phyloP scores from a whole-genome alignment of 225 moss, liverwort and hornwort species.

The Straminergon stramineum region DNA sequence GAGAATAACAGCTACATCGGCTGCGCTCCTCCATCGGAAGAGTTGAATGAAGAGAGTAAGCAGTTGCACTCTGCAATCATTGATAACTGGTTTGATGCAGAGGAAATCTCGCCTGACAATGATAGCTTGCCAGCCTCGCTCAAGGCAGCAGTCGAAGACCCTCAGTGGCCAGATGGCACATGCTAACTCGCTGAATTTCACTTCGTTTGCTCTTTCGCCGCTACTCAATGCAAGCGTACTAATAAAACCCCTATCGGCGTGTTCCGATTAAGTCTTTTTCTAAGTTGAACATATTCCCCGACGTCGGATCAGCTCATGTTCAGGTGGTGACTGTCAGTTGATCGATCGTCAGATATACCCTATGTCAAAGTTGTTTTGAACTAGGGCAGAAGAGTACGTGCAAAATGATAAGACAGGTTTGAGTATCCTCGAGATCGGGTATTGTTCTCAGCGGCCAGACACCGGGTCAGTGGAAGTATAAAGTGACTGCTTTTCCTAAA shows the following conservation, averaged over 20 bases:
- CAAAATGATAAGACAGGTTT: slow-evolving; percentile 13
- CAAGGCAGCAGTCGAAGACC: slow-evolving; percentile 37
- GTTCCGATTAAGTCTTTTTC: not conserved
- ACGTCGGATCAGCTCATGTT: not conserved
- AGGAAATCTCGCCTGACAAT: slow-evolving; percentile 10
- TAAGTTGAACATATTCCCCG: slow-evolving; percentile 2
- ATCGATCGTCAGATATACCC: not conserved
- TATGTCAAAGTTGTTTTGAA: slow-evolving; percentile 31
- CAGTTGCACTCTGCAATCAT: slow-evolving; percentile 29
- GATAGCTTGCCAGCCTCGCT: slow-evolving; percentile 25
- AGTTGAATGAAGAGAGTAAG: slow-evolving; percentile 33
- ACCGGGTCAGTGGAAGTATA: not conserved
- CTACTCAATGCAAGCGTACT: not conserved
- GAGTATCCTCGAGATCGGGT: slow-evolving; percentile 10
- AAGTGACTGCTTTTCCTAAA: slow-evolving; percentile 4
- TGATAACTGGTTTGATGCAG: slow-evolving; percentile 43
- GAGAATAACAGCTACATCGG: slow-evolving; percentile 48
- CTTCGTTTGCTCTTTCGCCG: not conserved
- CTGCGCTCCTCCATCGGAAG: slow-evolving; percentile 40
- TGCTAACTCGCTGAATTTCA: slow-evolving; percentile 10
- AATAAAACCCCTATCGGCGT: slow-evolving; percentile 7
- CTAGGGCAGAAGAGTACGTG: slow-evolving; percentile 22
- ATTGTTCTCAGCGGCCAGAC: slow-evolving; percentile 7
- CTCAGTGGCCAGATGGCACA: slow-evolving; percentile 48
- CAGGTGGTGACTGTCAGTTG: not conserved